phyloP scores from a whole-genome alignment of 768 basidiomycete species.

The Suillus paluster region DNA sequence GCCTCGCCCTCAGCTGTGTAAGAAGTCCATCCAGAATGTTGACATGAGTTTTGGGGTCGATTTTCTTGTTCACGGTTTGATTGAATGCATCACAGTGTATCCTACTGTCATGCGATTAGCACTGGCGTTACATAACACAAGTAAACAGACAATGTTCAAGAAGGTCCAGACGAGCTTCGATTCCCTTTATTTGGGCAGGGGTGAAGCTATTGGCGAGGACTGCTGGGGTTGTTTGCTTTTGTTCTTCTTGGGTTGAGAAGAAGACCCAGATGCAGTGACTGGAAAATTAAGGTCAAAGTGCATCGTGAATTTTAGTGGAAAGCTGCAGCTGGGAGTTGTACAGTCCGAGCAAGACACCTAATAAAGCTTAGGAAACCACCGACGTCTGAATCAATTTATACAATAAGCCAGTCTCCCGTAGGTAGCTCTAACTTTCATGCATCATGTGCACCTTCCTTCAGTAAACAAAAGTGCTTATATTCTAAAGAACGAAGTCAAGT shows the following conservation, averaged over 20 bases:
- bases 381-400: too few species aligned
- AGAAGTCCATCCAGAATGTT: constrained; percentile 66
- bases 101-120: constrained; percentile 61
- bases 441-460: too few species aligned
- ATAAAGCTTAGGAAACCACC: too few species aligned
- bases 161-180: constrained; percentile 70
- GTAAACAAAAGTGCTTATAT: too few species aligned
- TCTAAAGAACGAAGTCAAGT: too few species aligned
- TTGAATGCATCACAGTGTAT: constrained; percentile 83
- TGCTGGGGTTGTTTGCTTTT: constrained; percentile 42
- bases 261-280: constrained; percentile 30
- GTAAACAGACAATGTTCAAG: constrained; percentile 69
- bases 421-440: too few species aligned
- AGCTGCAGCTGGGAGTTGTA: neutral
- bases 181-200: constrained; percentile 55
- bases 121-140: neutral
- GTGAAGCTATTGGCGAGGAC: constrained; percentile 39
- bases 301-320: constrained; percentile 40
- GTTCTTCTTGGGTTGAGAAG: constrained; percentile 28
- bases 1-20: constrained; percentile 59
- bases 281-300: constrained; percentile 74
- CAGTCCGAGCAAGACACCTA: too few species aligned
- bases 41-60: constrained; percentile 72
- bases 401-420: too few species aligned
- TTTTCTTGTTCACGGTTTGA: constrained; percentile 69